Evolutionary conservation across 2,329 filamentous ascomycete genomes (phyloP).

Genomic region (Septoria petroselini): DNA sequence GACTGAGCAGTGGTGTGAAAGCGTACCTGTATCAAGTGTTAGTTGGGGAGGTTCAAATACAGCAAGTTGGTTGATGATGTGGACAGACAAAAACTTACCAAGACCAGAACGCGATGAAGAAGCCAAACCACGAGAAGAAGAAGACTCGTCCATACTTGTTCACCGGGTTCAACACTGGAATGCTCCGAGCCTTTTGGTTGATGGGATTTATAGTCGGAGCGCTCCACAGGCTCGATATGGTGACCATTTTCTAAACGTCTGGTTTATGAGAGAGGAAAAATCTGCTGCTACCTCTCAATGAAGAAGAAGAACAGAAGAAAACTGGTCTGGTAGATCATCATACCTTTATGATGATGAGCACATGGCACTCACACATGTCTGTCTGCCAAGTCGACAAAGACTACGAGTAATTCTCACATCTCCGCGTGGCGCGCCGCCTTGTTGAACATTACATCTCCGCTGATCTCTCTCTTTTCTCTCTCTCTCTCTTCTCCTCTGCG

Average conservation of each 20-base stretch:
- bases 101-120: conserved; percentile 83
- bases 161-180: conserved; percentile 74
- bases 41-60: background rate
- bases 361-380: background rate
- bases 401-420: too few species aligned
- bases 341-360: conserved; percentile 4
- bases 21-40: conserved; percentile 60
- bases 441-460: background rate
- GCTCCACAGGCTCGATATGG: conserved; percentile 38
- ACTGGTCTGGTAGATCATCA: too few species aligned
- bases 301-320: too few species aligned
- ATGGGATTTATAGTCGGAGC: conserved; percentile 76
- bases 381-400: background rate
- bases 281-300: too few species aligned
- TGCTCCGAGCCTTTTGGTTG: conserved; percentile 75
- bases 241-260: conserved; percentile 16
- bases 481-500: too few species aligned
- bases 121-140: conserved; percentile 83
- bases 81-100: conserved; percentile 50
- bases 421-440: background rate
- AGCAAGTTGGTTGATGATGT: background rate
- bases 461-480: background rate
- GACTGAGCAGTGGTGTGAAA: conserved; percentile 75
- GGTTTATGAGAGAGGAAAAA: too few species aligned
- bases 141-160: conserved; percentile 81